Evolutionary conservation across 169 alveolate species (phyloP), one percentile per base, ranked within the genome.

Genomic region (Plasmodium vivax): DNA sequence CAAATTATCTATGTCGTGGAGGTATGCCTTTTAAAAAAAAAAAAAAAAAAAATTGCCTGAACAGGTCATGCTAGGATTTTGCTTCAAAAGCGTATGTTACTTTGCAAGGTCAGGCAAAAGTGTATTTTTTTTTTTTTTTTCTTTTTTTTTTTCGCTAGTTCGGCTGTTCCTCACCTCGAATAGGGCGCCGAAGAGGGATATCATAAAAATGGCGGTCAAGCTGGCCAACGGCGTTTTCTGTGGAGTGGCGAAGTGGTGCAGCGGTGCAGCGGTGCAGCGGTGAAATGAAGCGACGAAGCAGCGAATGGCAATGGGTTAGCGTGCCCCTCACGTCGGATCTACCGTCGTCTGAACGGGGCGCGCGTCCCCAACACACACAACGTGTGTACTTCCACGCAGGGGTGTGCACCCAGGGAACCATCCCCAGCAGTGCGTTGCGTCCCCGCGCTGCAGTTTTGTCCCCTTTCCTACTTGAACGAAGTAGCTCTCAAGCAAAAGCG

Each of bases 11-110:
- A 85, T 85, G 56, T 85, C 93, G 62, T 45, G 19, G 58, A 85
- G 84, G 43, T 74, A 85, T 32, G 93, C 93, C 93, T 85, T 85
- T 45, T 10, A 74, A 47, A 85, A 85, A 85, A 73, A 85, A 74
- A 74, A 45, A 68, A 83, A 83, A 82, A 34, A 51, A 82, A 56
- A 38, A 16, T 27, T 27, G 80, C 34, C 62, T 34, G 73, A 56
- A 80, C 38, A 83, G 27, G 73, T 56, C 43, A 56, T 56, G 43
- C 72, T 41, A 82, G n/a, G 14, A 54, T 54, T 82, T 3, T 62
- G 36, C 77, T 62, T 62, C 43, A 83, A 83, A 47, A 10, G 43
- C 34, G 71, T 43, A 34, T 74, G 30, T 32, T 74, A 27, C 54
- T 30, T 74, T 58, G 62, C 91, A 83, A 19, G 38, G 77, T 32